Conservation (phyloP, 768 basidiomycete genomes). For the Collybia sp. region DNA sequence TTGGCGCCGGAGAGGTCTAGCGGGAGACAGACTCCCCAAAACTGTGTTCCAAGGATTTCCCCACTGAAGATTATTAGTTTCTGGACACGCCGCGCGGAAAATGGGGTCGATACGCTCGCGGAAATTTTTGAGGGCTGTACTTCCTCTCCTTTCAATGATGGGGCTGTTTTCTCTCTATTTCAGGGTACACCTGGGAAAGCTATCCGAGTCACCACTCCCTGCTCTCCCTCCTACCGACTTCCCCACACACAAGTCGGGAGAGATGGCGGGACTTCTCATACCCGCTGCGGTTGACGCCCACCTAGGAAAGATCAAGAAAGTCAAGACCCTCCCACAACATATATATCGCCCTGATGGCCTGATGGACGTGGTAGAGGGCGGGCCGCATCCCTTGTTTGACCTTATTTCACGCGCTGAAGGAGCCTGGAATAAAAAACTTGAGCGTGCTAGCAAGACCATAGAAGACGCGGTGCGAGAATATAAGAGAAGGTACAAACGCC, state of each 20-base stretch:
- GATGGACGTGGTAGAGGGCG: constrained; percentile 33
- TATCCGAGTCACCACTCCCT: too few relatives aligned
- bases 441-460: constrained; percentile 71
- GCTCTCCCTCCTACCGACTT: too few relatives aligned
- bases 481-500: constrained; percentile 62
- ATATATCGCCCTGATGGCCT: constrained; percentile 32
- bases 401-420: constrained; percentile 70
- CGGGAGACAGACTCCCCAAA: too few relatives aligned
- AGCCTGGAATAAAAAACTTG: constrained; percentile 53
- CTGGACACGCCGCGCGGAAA: too few relatives aligned
- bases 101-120: too few relatives aligned
- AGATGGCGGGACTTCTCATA: not conserved
- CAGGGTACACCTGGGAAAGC: too few relatives aligned
- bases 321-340: constrained; percentile 21
- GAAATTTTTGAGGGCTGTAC: too few relatives aligned
- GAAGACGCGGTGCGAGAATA: constrained; percentile 77
- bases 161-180: too few relatives aligned
- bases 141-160: too few relatives aligned
- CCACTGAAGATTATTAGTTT: too few relatives aligned
- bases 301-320: not conserved
- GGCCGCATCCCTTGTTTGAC: constrained; percentile 70
- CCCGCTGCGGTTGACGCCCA: not conserved
- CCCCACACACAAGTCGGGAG: not conserved
- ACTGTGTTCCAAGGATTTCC: too few relatives aligned
- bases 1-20: too few relatives aligned